Evolutionary conservation across 305 asterid genomes (phyloP).

Genomic region (Fraxinus ornus): DNA sequence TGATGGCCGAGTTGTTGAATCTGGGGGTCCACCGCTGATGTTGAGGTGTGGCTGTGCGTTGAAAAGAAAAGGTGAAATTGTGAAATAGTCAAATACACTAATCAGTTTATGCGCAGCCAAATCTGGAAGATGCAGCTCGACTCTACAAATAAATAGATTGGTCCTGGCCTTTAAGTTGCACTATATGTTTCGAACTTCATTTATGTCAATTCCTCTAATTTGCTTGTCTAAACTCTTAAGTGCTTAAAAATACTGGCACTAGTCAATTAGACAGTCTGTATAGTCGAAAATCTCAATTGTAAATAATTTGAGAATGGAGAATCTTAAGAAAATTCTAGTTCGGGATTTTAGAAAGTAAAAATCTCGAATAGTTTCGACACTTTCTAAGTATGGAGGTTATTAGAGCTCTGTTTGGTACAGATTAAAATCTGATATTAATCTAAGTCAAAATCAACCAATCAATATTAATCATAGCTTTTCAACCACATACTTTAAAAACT

Average conservation of each 20-base stretch:
- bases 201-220: background rate
- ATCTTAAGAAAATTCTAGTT: no score
- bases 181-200: background rate
- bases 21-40: background rate
- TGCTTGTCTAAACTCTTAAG: background rate
- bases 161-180: background rate
- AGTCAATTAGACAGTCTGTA: no score
- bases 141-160: background rate
- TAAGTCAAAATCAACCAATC: no score
- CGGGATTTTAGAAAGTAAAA: no score
- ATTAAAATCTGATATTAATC: no score
- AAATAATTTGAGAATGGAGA: background rate
- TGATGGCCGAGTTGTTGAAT: background rate
- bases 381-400: no score
- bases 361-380: no score
- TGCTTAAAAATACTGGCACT: no score
- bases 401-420: no score
- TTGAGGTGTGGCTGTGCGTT: background rate
- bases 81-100: background rate
- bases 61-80: background rate
- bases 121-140: background rate
- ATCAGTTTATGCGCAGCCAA: background rate
- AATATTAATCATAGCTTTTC: no score
- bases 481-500: no score
- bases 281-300: background rate